Evolutionary conservation across 2,329 filamentous ascomycete species (phyloP).

Genomic region (Monilinia aucupariae): DNA sequence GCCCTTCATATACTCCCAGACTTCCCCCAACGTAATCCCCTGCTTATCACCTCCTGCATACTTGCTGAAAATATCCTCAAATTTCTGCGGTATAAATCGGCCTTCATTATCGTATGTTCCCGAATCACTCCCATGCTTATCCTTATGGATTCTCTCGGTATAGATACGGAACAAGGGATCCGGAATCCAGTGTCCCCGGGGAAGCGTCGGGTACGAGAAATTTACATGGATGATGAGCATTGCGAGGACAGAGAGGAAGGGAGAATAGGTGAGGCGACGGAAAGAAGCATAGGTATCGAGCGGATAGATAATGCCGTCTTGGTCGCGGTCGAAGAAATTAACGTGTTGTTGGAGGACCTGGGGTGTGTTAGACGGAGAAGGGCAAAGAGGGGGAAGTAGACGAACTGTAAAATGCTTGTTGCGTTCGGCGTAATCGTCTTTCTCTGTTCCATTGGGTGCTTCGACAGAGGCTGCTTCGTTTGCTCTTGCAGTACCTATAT

Average conservation of each 20-base stretch:
- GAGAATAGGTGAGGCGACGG: conserved; percentile 41
- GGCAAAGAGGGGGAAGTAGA: background rate
- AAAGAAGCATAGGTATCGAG: conserved; percentile 46
- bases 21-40: conserved; percentile 37
- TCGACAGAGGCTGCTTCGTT: conserved; percentile 39
- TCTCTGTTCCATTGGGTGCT: conserved; percentile 39
- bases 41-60: conserved; percentile 39
- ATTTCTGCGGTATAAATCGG: conserved; percentile 44
- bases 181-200: conserved; percentile 36
- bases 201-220: conserved; percentile 45
- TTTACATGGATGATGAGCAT: conserved; percentile 44
- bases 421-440: conserved; percentile 35
- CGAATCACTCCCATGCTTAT: conserved; percentile 44
- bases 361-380: background rate
- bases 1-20: conserved; percentile 38
- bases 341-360: conserved; percentile 48
- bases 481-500: conserved; percentile 38
- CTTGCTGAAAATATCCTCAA: conserved; percentile 48
- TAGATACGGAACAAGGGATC: conserved; percentile 39
- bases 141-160: conserved; percentile 33
- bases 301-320: conserved; percentile 49
- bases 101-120: conserved; percentile 46
- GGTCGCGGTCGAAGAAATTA: conserved; percentile 47
- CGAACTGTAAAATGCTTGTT: conserved; percentile 37
- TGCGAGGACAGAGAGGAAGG: conserved; percentile 41